These are phyloP conservation scores for Bruguiera gymnorhiza DNA, from an alignment of 345 rosid genomes.

Conservation along the genomic window DNA sequence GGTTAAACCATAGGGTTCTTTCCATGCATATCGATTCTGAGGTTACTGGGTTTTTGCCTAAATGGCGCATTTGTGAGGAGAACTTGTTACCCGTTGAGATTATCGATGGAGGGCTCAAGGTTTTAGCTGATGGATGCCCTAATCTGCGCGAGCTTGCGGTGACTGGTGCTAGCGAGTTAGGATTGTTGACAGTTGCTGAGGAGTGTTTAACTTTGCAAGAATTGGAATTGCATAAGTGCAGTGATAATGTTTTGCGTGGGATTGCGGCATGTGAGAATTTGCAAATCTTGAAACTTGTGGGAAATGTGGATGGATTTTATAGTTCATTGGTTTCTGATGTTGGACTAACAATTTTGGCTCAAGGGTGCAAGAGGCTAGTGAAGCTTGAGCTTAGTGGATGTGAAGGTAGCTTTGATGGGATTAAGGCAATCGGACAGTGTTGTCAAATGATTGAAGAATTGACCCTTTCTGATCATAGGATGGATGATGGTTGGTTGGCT, in stretches of 20 bases:
- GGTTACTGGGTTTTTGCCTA: conserved; percentile 16
- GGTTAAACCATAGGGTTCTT: conserved; percentile 19
- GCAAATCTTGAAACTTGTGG: conserved; percentile 81
- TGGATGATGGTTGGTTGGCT: conserved; percentile 90
- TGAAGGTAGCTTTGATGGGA: conserved; percentile 90
- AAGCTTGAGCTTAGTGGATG: conserved; percentile 89
- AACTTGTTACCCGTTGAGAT: conserved; percentile 55
- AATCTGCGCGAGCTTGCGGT: conserved; percentile 69
- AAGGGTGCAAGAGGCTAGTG: conserved; percentile 84
- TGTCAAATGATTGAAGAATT: conserved; percentile 96
- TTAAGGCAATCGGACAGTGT: conserved; percentile 88
- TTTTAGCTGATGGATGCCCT: conserved; percentile 28
- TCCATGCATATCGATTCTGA: conserved; percentile 18
- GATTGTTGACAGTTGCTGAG: conserved; percentile 69
- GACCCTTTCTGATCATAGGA: conserved; percentile 72
- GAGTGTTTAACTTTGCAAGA: conserved; percentile 73
- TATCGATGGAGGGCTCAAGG: conserved; percentile 28
- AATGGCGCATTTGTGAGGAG: conserved; percentile 40
- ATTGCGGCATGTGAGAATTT: conserved; percentile 79
- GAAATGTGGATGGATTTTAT: conserved; percentile 61
- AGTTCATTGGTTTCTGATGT: conserved; percentile 70
- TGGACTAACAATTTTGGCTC: conserved; percentile 86
- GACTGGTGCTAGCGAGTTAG: conserved; percentile 68
- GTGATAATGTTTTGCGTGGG: conserved; percentile 41
- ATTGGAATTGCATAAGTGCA: conserved; percentile 56